A percentile compares a stretch with the other conserved stretches of the same genome.
These are phyloP conservation scores for Heracleum sosnowskyi DNA, from an alignment of 129 eudicot genomes.

Conservation along the genomic window DNA sequence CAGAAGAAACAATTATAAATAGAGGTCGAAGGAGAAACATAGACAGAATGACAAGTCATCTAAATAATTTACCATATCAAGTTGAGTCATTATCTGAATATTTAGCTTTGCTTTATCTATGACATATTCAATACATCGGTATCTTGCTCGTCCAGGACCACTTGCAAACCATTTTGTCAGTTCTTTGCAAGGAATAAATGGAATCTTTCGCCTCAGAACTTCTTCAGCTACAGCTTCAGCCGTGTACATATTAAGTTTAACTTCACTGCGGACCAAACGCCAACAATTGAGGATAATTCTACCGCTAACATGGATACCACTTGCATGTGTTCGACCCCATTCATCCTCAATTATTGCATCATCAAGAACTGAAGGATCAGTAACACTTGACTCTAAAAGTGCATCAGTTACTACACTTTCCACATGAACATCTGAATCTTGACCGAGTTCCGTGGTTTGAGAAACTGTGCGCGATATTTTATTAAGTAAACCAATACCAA, in stretches of 20 bases:
- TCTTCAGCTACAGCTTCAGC: slow-evolving; percentile 88
- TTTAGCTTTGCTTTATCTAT: slow-evolving; percentile 66
- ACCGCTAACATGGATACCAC: slow-evolving; percentile 91
- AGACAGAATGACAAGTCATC: background rate
- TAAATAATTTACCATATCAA: slow-evolving; percentile 51
- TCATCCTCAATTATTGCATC: slow-evolving; percentile 79
- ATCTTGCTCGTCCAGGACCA: slow-evolving; percentile 85
- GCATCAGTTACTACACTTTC: slow-evolving; percentile 19
- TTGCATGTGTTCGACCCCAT: slow-evolving; percentile 98
- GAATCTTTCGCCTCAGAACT: slow-evolving; percentile 75
- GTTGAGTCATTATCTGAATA: slow-evolving; percentile 72
- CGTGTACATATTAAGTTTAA: slow-evolving; percentile 77
- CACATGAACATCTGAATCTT: slow-evolving; percentile 27
- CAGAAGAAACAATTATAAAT: background rate
- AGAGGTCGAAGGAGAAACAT: background rate
- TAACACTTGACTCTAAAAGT: slow-evolving; percentile 27
- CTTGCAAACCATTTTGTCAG: slow-evolving; percentile 82
- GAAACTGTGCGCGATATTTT: slow-evolving; percentile 81
- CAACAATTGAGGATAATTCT: slow-evolving; percentile 86
- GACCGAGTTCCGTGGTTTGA: slow-evolving; percentile 25
- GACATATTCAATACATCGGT: slow-evolving; percentile 61
- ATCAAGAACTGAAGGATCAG: slow-evolving; percentile 35
- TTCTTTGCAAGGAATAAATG: slow-evolving; percentile 48
- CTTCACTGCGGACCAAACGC: slow-evolving; percentile 86
- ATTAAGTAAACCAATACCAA: slow-evolving; percentile 78